A percentile compares a stretch with the other conserved stretches of the same genome.
Evolutionary conservation across 148 eudicot genomes (phyloP).

Genomic region (Arctostaphylos glauca): DNA sequence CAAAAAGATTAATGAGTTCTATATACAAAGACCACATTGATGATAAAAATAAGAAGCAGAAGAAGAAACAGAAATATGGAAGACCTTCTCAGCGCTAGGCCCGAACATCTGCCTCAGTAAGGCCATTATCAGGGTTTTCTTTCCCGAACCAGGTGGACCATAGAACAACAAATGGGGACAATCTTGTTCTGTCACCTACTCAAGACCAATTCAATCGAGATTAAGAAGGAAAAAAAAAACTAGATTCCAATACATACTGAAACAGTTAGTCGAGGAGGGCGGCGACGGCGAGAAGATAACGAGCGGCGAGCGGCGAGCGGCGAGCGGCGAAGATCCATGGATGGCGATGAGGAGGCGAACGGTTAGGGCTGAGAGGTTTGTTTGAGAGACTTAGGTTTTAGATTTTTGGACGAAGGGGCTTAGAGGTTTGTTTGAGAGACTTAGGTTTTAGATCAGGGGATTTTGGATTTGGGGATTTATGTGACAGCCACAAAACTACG

Average conservation of each 20-base stretch:
- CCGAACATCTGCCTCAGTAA: conserved; percentile 93
- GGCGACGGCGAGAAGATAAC: no score
- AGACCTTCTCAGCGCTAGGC: conserved; percentile 83
- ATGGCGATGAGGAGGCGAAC: no score
- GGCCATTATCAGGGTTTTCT: conserved; percentile 97
- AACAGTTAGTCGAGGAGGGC: not conserved
- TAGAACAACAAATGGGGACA: conserved; percentile 94
- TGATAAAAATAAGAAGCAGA: not conserved
- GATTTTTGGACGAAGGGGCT: no score
- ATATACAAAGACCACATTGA: not conserved
- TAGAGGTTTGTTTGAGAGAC: no score
- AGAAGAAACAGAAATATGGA: not conserved
- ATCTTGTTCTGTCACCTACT: conserved; percentile 87
- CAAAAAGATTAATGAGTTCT: conserved; percentile 4
- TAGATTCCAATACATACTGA: not conserved
- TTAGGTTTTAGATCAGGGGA: no score
- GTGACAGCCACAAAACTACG: no score
- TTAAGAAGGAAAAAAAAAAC: not conserved
- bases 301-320: no score
- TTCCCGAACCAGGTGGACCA: conserved; percentile 89
- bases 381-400: no score
- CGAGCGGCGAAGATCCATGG: no score
- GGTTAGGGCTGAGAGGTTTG: no score
- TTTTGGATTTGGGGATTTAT: no score
- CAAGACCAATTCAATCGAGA: not conserved